These are phyloP conservation scores for Solanum pinnatisectum DNA, from an alignment of 257 asterid species.

Conservation along the genomic window DNA sequence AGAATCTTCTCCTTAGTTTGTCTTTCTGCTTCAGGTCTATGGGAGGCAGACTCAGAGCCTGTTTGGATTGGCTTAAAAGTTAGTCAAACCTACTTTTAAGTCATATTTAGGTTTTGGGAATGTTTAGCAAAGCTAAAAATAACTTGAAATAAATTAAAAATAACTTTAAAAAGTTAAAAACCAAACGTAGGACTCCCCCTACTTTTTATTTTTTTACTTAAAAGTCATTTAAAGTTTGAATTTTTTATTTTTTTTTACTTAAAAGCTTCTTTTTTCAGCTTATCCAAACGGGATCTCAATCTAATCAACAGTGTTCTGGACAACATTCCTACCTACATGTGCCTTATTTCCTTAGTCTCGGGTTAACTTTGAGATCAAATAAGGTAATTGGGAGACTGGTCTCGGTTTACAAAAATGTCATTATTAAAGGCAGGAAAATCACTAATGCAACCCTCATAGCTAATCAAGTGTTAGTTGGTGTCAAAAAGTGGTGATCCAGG, in stretches of 20 bases:
- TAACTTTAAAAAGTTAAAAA: too few relatives aligned
- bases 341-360: not conserved
- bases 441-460: not conserved
- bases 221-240: too few relatives aligned
- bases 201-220: too few relatives aligned
- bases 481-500: not conserved
- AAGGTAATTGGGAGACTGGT: not conserved
- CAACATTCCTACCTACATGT: not conserved
- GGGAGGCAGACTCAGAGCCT: not conserved
- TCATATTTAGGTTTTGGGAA: too few relatives aligned
- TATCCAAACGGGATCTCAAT: too few relatives aligned
- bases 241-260: too few relatives aligned
- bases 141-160: too few relatives aligned
- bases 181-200: too few relatives aligned
- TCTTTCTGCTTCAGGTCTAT: not conserved
- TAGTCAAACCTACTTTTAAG: too few relatives aligned
- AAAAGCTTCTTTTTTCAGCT: too few relatives aligned
- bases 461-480: not conserved
- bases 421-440: not conserved
- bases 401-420: not conserved
- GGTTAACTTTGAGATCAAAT: not conserved
- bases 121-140: too few relatives aligned
- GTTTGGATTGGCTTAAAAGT: too few relatives aligned
- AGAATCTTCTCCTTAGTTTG: not conserved
- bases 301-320: not conserved